These are phyloP conservation scores for Zasmidium angulare DNA, from an alignment of 2,329 filamentous ascomycete species.

Conservation along the genomic window DNA sequence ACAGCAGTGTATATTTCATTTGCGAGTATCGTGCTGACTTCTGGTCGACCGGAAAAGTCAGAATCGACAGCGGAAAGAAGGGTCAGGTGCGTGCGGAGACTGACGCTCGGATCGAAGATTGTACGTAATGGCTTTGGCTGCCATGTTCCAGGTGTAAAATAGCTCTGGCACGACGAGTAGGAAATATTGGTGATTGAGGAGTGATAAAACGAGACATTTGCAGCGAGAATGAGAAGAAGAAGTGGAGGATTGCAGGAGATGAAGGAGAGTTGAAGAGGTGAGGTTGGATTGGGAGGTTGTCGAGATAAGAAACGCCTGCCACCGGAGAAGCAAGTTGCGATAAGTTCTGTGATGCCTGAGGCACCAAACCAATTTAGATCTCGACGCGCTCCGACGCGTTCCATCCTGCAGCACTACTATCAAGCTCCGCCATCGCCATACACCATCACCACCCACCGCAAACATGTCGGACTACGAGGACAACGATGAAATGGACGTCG, in stretches of 20 bases:
- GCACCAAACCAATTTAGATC: neutral
- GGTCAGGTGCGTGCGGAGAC: neutral
- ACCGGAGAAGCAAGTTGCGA: neutral
- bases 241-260: neutral
- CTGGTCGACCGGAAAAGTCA: neutral
- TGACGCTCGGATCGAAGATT: neutral
- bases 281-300: neutral
- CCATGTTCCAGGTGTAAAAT: neutral
- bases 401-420: neutral
- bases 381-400: neutral
- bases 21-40: neutral
- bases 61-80: neutral
- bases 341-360: neutral
- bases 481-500: constrained; percentile 67
- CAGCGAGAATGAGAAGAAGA: too few relatives aligned
- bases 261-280: neutral
- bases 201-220: too few relatives aligned
- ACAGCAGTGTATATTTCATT: neutral
- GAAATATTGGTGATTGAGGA: neutral
- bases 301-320: neutral
- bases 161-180: too few relatives aligned
- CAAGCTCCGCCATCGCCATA: too few relatives aligned
- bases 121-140: neutral
- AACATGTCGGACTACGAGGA: constrained; percentile 58
- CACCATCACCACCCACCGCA: constrained; percentile 6